phyloP scores from a whole-genome alignment of 805 yeast species.

The Pichia exigua region DNA sequence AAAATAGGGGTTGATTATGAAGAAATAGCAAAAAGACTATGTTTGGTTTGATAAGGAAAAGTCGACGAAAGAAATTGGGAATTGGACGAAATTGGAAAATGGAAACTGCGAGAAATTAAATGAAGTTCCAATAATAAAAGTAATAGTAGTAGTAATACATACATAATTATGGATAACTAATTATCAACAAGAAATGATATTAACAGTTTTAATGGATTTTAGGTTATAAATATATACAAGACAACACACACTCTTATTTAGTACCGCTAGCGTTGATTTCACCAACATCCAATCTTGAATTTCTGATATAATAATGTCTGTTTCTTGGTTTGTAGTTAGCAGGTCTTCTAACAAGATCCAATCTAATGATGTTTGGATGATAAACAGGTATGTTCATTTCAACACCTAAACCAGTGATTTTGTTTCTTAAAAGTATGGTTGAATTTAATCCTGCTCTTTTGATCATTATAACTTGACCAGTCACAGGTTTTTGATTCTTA shows the following conservation, averaged over 20 bases:
- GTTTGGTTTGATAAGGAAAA: neutral
- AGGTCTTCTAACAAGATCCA: constrained; percentile 75
- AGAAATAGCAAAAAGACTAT: neutral
- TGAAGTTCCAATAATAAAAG: no score
- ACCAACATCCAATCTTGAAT: constrained; percentile 65
- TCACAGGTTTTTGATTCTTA: constrained; percentile 54
- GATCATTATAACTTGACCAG: constrained; percentile 74
- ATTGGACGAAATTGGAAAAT: neutral
- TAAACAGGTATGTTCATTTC: constrained; percentile 75
- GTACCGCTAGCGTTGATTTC: constrained; percentile 43
- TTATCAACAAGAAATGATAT: no score
- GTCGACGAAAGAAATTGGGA: neutral
- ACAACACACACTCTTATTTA: neutral
- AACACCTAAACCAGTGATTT: constrained; percentile 73
- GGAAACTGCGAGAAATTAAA: neutral
- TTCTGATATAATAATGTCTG: constrained; percentile 87
- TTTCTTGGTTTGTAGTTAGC: constrained; percentile 64
- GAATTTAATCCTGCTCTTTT: constrained; percentile 67
- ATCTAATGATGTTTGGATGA: constrained; percentile 67
- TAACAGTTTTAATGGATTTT: neutral
- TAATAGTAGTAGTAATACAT: neutral
- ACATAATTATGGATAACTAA: no score
- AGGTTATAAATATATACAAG: neutral
- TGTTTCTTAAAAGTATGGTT: constrained; percentile 75
- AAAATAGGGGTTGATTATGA: neutral